These are phyloP conservation scores for Colletotrichum aenigma DNA, from an alignment of 2,329 filamentous ascomycete genomes.

Conservation along the genomic window DNA sequence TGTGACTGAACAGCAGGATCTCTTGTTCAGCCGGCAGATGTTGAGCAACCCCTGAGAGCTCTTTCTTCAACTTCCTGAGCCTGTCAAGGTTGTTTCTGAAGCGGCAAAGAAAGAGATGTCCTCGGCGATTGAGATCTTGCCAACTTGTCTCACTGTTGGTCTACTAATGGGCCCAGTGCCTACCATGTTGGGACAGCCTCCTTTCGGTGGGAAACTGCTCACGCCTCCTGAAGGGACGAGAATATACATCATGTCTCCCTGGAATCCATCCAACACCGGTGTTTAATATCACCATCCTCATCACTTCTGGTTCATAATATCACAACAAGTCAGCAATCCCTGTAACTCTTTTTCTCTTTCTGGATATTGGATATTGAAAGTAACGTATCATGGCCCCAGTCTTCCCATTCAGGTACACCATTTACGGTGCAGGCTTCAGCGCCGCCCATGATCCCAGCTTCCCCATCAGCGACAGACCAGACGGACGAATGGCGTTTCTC, in stretches of 20 bases:
- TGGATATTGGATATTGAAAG: neutral
- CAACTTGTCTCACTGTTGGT: neutral
- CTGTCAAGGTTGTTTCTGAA: neutral
- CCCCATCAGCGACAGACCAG: neutral
- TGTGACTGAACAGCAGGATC: neutral
- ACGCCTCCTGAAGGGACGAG: neutral
- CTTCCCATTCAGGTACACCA: neutral
- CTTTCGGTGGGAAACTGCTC: neutral
- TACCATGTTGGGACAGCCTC: neutral
- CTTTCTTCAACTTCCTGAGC: neutral
- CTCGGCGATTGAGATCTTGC: neutral
- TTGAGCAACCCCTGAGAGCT: neutral
- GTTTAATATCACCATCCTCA: neutral
- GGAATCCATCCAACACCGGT: neutral
- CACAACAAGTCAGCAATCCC: neutral
- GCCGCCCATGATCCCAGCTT: neutral
- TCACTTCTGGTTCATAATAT: neutral
- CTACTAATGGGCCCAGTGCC: neutral
- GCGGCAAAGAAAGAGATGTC: neutral
- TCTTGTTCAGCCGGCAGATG: neutral
- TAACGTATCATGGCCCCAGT: neutral
- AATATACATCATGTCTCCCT: neutral
- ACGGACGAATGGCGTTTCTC: neutral
- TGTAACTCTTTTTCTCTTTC: neutral
- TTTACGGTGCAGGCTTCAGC: neutral